Evolutionary conservation across 2,329 filamentous ascomycete genomes (phyloP).

Genomic region (Parastagonospora avenae): DNA sequence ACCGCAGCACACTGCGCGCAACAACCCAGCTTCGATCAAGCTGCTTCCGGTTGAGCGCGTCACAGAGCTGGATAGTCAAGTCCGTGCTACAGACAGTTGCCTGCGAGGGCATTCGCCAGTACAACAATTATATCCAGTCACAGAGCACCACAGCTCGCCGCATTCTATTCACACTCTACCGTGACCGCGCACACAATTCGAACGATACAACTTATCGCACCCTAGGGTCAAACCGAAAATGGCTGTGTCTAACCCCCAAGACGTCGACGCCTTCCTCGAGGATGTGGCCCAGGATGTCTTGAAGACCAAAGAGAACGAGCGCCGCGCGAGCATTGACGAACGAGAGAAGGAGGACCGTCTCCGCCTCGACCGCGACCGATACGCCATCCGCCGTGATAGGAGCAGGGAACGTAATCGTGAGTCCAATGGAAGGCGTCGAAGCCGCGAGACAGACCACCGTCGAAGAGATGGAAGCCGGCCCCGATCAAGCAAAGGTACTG

Average conservation of each 20-base stretch:
- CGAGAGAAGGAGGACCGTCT: slow-evolving; percentile 43
- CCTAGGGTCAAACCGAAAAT: slow-evolving; percentile 26
- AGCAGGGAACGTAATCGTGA: slow-evolving; percentile 37
- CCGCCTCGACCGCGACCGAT: slow-evolving; percentile 37
- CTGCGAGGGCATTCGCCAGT: slow-evolving; percentile 17
- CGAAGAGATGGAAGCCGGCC: slow-evolving; percentile 38
- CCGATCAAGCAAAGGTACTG: slow-evolving; percentile 41
- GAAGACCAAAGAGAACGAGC: slow-evolving; percentile 19
- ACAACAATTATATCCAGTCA: slow-evolving; percentile 27
- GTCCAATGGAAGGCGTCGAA: slow-evolving; percentile 38
- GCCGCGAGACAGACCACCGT: slow-evolving; percentile 38
- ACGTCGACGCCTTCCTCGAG: slow-evolving; percentile 91
- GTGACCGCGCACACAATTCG: slow-evolving; percentile 26
- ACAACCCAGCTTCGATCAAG: slow-evolving; percentile 21
- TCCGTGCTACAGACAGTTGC: slow-evolving; percentile 12
- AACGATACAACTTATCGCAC: slow-evolving; percentile 30
- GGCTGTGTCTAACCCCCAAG: slow-evolving; percentile 55
- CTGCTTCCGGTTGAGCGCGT: slow-evolving; percentile 15
- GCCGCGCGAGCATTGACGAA: slow-evolving; percentile 20
- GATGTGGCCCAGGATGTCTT: slow-evolving; percentile 46
- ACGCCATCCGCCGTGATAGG: slow-evolving; percentile 34
- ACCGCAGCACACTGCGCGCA: slow-evolving; percentile 12
- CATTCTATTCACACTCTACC: slow-evolving; percentile 23
- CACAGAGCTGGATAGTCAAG: slow-evolving; percentile 13
- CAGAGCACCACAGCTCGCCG: slow-evolving; percentile 24